Conservation (phyloP, 2,329 filamentous ascomycete species). For the Emmonsia crescens region DNA sequence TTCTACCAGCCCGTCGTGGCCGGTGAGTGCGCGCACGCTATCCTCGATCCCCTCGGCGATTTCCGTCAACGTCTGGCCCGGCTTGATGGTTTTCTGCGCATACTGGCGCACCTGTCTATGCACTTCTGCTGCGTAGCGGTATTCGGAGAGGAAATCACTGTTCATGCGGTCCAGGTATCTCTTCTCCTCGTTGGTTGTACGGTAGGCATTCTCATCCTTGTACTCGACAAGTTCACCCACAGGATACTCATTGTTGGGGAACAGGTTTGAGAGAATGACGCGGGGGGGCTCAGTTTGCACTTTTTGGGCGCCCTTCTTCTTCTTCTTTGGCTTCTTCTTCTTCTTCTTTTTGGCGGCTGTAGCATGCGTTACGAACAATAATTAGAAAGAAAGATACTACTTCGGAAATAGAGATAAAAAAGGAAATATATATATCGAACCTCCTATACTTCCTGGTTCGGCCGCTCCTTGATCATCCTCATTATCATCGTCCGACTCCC, state of each 20-base stretch:
- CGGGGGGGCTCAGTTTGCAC: conserved; percentile 68
- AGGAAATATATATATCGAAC: conserved; percentile 15
- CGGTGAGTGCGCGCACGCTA: conserved; percentile 63
- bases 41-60: conserved; percentile 84
- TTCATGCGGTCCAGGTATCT: conserved; percentile 71
- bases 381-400: conserved; percentile 2
- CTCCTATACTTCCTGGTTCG: conserved; percentile 30
- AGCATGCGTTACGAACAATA: not conserved
- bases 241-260: conserved; percentile 61
- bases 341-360: conserved; percentile 61
- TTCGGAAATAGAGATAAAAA: not conserved
- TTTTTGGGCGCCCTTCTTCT: conserved; percentile 51
- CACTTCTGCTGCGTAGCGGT: conserved; percentile 76
- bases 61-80: conserved; percentile 67
- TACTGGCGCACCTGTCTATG: conserved; percentile 79
- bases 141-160: conserved; percentile 67
- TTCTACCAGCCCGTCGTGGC: conserved; percentile 64
- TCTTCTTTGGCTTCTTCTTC: conserved; percentile 67
- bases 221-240: conserved; percentile 72
- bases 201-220: conserved; percentile 61
- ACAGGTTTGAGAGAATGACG: conserved; percentile 61
- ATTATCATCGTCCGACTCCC: conserved; percentile 45
- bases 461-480: conserved; percentile 35
- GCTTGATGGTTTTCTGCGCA: conserved; percentile 69
- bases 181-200: conserved; percentile 77